Base-by-base conservation (phyloP, 768 basidiomycete species). In the Podaxis sp. region DNA sequence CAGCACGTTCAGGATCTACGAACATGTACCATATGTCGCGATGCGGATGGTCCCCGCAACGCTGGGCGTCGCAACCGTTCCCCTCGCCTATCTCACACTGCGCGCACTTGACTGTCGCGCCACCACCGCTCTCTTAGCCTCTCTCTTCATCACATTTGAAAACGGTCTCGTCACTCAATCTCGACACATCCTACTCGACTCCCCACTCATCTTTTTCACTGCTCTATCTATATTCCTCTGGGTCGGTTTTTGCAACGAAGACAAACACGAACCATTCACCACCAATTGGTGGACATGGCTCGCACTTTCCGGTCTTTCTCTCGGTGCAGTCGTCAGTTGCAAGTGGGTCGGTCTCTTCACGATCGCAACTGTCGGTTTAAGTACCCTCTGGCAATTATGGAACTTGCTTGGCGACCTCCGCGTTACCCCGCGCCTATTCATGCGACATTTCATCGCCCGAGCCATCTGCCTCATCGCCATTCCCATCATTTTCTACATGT, bases 271-370 rank as follows among this genome's bases (percentile, higher is more conserved):
- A 55, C 88, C 94, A 0, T 99, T 99, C 76, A 89, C 90, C 1
- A 78, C 85, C 10, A 75, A 80, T 2, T 99, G 97, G 97, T 99
- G 97, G 97, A 79, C 82, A 0, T 96, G 94, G 91, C 88, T 99
- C 36, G 76, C 83, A 12, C 81, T 98, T 44, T 91, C 93, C 2
- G 97, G 97, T 33, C 79, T 96, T 13, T 86, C 90, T 0, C 87
- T 99, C 26, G 97, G 97, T 40, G 95, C 96, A 4, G 95, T 96
- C 54, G 85, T 90, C 36, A 91, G 89, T 69, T 94, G 93, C 80
- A 99, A 99, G 74, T 99, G 96, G 97, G 96, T 99, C 46, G 97
- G 97, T 10, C 80, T 99, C 22, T 98, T 99, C 78, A 99, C 96
- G 13, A 94, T 99, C 68, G 95, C 97, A 8, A 97, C 96, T 6